Evolutionary conservation across 1,284 basidiomycete genomes (phyloP).

Genomic region (Trametes pubescens): DNA sequence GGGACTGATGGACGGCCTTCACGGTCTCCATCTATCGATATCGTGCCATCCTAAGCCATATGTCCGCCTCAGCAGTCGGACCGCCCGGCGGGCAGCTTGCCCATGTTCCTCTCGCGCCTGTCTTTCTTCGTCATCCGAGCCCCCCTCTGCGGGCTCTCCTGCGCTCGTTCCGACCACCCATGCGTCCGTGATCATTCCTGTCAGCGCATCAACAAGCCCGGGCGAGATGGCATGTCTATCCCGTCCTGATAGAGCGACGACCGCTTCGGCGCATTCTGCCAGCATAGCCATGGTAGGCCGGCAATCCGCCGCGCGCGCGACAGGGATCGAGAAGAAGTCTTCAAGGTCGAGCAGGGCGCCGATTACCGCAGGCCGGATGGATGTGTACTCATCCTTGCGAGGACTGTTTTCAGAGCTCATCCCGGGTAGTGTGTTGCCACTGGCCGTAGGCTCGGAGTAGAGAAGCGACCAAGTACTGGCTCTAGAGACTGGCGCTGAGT

Average conservation of each 20-base stretch:
- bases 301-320: conserved; percentile 21
- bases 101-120: conserved; percentile 5
- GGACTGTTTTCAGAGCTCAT: background rate
- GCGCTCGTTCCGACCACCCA: background rate
- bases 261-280: conserved; percentile 29
- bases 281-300: conserved; percentile 28
- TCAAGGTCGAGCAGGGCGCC: conserved; percentile 23
- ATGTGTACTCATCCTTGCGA: conserved; percentile 16
- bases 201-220: conserved; percentile 21
- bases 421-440: background rate
- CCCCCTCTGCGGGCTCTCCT: background rate
- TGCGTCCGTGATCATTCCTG: conserved; percentile 14
- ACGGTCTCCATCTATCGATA: background rate
- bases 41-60: conserved; percentile 17
- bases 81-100: conserved; percentile 16
- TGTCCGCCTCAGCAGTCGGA: conserved; percentile 22
- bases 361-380: conserved; percentile 20
- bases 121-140: background rate
- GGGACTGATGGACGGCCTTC: background rate
- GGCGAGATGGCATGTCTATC: conserved; percentile 20
- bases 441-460: background rate
- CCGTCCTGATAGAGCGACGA: conserved; percentile 21
- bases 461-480: background rate
- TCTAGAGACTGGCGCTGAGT: background rate
- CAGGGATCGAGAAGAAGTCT: conserved; percentile 26